Evolutionary conservation across 2,329 filamentous ascomycete species (phyloP), one percentile per base, ranked within the genome.

Genomic region (Alternaria novae-zelandiae): DNA sequence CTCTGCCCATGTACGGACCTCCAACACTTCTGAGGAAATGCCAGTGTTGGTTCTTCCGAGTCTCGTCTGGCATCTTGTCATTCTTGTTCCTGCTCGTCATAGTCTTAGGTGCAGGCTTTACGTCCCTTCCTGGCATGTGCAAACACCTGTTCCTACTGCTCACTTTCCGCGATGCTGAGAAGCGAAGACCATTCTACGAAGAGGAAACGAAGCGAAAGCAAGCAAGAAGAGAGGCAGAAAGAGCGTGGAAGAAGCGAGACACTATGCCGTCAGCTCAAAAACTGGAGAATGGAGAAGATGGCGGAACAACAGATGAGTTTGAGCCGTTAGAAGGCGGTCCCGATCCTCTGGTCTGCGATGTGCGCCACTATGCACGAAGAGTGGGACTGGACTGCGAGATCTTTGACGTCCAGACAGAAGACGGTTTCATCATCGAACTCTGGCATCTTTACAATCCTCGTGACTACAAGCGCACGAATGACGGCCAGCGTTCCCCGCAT

Each of bases 401-500:
- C 10, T 92, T 93, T 72, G 85, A 92, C 54, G 94, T 97, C 0
- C 91, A 97, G 78, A 97, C 95, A 0, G 94, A 97, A 77, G 95
- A 98, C 73, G 94, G 94, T 1, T 97, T 97, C 76, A 88, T 97
- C 49, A 91, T 97, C 65, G 89, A 91, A 21, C 84, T 97, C 2
- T 97, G 92, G 90, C 95, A 97, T 78, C 85, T 97, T 25, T 97
- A 92, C 77, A 91, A 97, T 67, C 95, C 95, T 0, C 87, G 86
- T 53, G 91, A 95, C 63, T 90, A 93, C 74, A 83, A 82, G 0
- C 84, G 85, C 2, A 78, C 86, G 5, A 73, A 83, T 0, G 77
- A 83, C 1, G 79, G 83, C 2, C 82, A 88, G 36, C 84, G 87
- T 20, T 76, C 82, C 17, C 77, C 87, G 15, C 85, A 86, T 5